These are phyloP conservation scores for Aspergillus udagawae DNA, from an alignment of 2,329 filamentous ascomycete species.

Conservation along the genomic window DNA sequence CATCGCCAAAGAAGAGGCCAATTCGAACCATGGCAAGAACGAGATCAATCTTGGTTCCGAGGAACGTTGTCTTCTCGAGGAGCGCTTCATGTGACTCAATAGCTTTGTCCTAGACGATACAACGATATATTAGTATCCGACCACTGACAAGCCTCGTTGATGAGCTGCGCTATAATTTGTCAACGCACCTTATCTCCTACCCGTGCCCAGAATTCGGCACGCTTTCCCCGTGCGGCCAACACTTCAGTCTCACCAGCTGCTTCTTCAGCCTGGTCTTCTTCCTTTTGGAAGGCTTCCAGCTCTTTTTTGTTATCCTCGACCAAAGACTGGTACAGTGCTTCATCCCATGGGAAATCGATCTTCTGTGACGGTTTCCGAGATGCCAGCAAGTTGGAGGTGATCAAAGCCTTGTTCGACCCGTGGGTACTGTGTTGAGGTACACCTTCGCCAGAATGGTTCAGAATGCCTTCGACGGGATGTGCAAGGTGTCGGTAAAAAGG, in stretches of 20 bases:
- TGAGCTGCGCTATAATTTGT: neutral
- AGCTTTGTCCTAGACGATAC: slow-evolving; percentile 71
- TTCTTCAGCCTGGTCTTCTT: slow-evolving; percentile 90
- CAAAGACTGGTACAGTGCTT: slow-evolving; percentile 74
- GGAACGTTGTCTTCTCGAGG: slow-evolving; percentile 93
- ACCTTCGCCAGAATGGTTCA: slow-evolving; percentile 71
- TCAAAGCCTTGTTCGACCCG: slow-evolving; percentile 46
- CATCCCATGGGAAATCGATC: slow-evolving; percentile 82
- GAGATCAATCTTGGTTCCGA: slow-evolving; percentile 95
- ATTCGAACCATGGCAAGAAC: slow-evolving; percentile 95
- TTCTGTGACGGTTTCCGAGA: slow-evolving; percentile 62
- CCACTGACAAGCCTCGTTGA: neutral
- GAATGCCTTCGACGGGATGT: slow-evolving; percentile 67
- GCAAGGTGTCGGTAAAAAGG: slow-evolving; percentile 63
- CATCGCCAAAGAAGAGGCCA: slow-evolving; percentile 93
- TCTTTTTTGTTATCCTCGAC: slow-evolving; percentile 75
- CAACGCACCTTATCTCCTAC: slow-evolving; percentile 83
- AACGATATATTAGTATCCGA: slow-evolving; percentile 1
- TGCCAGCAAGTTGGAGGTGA: slow-evolving; percentile 71
- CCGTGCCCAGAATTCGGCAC: slow-evolving; percentile 92
- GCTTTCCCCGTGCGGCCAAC: slow-evolving; percentile 85
- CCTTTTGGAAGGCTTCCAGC: slow-evolving; percentile 72
- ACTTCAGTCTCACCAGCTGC: slow-evolving; percentile 96
- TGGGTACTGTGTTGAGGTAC: slow-evolving; percentile 44
- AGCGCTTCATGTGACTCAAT: slow-evolving; percentile 88